phyloP scores from a whole-genome alignment of 2,329 filamentous ascomycete genomes.

The Phoma sp. region DNA sequence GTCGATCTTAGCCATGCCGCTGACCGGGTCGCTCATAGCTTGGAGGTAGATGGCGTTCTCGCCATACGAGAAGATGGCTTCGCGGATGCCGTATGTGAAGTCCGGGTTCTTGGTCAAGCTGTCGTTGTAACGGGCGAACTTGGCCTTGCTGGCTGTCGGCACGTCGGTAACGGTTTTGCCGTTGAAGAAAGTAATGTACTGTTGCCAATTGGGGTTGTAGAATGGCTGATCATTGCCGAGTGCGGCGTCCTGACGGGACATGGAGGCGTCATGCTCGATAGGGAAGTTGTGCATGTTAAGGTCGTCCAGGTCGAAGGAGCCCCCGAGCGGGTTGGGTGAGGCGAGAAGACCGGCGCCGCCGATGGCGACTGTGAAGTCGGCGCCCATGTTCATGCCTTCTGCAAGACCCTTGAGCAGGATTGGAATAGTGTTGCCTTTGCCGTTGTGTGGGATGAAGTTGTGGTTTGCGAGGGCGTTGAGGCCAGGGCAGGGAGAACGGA shows the following conservation, averaged over 20 bases:
- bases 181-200: slow-evolving; percentile 21
- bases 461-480: slow-evolving; percentile 29
- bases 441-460: slow-evolving; percentile 24
- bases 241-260: slow-evolving; percentile 25
- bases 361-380: slow-evolving; percentile 24
- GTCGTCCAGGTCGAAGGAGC: slow-evolving; percentile 27
- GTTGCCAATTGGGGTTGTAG: slow-evolving; percentile 17
- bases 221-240: slow-evolving; percentile 21
- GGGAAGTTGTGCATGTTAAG: slow-evolving; percentile 27
- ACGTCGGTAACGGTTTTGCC: slow-evolving; percentile 20
- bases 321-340: slow-evolving; percentile 20
- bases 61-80: slow-evolving; percentile 22
- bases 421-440: slow-evolving; percentile 23
- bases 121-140: slow-evolving; percentile 19
- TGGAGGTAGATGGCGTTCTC: slow-evolving; percentile 25
- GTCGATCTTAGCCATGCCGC: slow-evolving; percentile 16
- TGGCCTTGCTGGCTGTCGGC: slow-evolving; percentile 16
- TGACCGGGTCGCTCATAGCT: slow-evolving; percentile 13
- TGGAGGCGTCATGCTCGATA: slow-evolving; percentile 29
- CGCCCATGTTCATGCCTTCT: slow-evolving; percentile 24
- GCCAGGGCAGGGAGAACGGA: slow-evolving; percentile 24
- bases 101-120: slow-evolving; percentile 17
- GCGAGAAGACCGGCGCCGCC: slow-evolving; percentile 21
- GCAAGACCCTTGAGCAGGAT: slow-evolving; percentile 25
- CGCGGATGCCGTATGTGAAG: slow-evolving; percentile 18